phyloP scores from a whole-genome alignment of 345 rosid genomes.

The Brassica nigra region DNA sequence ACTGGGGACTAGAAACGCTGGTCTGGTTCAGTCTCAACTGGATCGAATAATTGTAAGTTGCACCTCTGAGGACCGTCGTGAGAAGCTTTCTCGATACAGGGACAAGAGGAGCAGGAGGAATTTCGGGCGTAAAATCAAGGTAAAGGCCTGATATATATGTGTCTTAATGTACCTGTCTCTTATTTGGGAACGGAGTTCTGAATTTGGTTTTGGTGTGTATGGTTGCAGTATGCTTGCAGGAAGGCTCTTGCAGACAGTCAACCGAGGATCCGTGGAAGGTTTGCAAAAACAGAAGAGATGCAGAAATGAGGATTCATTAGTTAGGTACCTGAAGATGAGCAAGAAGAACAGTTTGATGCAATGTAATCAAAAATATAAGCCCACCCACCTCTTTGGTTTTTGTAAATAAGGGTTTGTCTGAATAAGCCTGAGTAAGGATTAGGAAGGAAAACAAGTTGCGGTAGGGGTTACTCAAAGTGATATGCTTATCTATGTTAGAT shows the following conservation, averaged over 20 bases:
- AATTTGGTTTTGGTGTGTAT: neutral
- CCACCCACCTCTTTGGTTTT: neutral
- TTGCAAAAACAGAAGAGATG: conserved; percentile 83
- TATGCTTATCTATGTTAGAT: conserved; percentile 10
- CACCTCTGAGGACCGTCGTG: conserved; percentile 72
- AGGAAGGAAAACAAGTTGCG: conserved; percentile 26
- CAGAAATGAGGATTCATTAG: conserved; percentile 21
- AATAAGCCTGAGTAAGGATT: conserved; percentile 24
- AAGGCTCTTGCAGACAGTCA: conserved; percentile 97
- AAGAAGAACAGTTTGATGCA: conserved; percentile 1
- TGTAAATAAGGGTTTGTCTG: conserved; percentile 29
- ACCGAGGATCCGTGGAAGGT: conserved; percentile 95
- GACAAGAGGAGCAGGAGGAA: conserved; percentile 87
- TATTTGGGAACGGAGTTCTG: too few relatives aligned
- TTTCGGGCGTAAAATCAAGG: conserved; percentile 96
- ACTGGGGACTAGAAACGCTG: conserved; percentile 33
- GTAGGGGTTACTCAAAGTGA: neutral
- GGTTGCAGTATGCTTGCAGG: conserved; percentile 92
- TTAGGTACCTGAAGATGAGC: conserved; percentile 24
- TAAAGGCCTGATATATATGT: too few relatives aligned
- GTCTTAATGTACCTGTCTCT: too few relatives aligned
- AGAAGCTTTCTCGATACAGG: conserved; percentile 94
- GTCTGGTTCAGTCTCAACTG: conserved; percentile 48
- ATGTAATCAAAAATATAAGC: neutral
- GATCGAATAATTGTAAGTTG: conserved; percentile 52